These are phyloP conservation scores for Abrus precatorius DNA, from an alignment of 306 rosid species.

Conservation along the genomic window DNA sequence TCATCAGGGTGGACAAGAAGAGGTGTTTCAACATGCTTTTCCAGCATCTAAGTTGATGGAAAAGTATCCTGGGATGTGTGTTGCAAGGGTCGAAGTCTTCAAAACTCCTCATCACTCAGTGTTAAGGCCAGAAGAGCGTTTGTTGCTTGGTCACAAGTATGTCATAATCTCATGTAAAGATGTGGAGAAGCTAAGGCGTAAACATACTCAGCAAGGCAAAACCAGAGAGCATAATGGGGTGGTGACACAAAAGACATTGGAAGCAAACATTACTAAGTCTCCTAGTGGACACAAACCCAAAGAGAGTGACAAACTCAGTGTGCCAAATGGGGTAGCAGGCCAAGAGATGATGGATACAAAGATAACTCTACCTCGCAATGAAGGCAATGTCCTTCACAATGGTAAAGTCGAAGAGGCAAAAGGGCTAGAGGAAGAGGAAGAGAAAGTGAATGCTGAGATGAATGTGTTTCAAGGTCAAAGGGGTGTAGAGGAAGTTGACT, in stretches of 20 bases:
- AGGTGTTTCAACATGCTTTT: slow-evolving; percentile 55
- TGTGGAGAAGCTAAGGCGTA: slow-evolving; percentile 62
- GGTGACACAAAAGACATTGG: slow-evolving; percentile 27
- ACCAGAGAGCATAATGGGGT: not conserved
- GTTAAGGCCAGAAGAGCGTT: slow-evolving; percentile 58
- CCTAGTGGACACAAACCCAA: slow-evolving; percentile 29
- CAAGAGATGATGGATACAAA: slow-evolving; percentile 42
- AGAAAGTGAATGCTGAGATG: slow-evolving; percentile 36
- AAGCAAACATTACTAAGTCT: slow-evolving; percentile 29
- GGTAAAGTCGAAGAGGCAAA: slow-evolving; percentile 9
- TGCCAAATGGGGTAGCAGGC: not conserved
- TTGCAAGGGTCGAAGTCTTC: slow-evolving; percentile 67
- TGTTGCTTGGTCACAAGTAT: slow-evolving; percentile 71
- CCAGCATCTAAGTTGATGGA: slow-evolving; percentile 62
- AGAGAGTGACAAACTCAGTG: slow-evolving; percentile 33
- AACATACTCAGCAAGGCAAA: slow-evolving; percentile 42
- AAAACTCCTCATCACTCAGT: slow-evolving; percentile 65
- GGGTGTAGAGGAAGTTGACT: slow-evolving; percentile 58
- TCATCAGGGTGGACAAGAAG: slow-evolving; percentile 65
- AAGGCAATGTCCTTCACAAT: slow-evolving; percentile 31
- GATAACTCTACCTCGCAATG: slow-evolving; percentile 25
- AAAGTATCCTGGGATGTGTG: slow-evolving; percentile 67
- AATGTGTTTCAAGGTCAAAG: slow-evolving; percentile 32
- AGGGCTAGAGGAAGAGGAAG: slow-evolving; percentile 8
- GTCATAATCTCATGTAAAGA: slow-evolving; percentile 54